Conservation (phyloP, 345 rosid species). For the Linum usitatissimum region DNA sequence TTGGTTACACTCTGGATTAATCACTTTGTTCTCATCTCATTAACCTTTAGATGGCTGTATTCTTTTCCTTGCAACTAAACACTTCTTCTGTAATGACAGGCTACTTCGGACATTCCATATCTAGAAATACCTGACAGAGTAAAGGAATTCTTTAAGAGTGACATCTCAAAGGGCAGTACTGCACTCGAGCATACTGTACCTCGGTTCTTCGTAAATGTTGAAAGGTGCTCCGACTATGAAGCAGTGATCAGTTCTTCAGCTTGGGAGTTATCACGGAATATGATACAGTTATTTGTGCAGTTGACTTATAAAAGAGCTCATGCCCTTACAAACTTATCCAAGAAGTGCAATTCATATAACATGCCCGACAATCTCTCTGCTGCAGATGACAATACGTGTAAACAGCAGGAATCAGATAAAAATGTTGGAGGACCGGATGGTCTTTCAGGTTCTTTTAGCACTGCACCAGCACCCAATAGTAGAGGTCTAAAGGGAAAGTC, state of each 20-base stretch:
- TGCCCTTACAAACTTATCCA: conserved; percentile 17
- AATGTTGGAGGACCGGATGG: conserved; percentile 20
- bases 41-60: background rate
- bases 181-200: conserved; percentile 42
- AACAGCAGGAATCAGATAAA: conserved; percentile 20
- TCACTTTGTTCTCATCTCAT: background rate
- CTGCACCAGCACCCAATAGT: conserved; percentile 30
- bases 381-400: conserved; percentile 12
- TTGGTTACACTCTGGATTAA: background rate
- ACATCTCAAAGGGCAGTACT: conserved; percentile 30
- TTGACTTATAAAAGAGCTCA: conserved; percentile 55
- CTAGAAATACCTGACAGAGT: conserved; percentile 45
- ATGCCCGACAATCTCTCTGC: conserved; percentile 16
- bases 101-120: conserved; percentile 71
- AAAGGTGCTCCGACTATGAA: conserved; percentile 40
- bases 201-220: conserved; percentile 49
- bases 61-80: background rate
- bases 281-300: conserved; percentile 54
- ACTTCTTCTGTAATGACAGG: conserved; percentile 35
- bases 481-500: conserved; percentile 60
- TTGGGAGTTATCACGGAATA: conserved; percentile 50
- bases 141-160: conserved; percentile 60
- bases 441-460: conserved; percentile 28
- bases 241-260: conserved; percentile 50
- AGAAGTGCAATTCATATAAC: conserved; percentile 22